Evolutionary conservation across 805 yeast genomes (phyloP).

Genomic region (Kazachstania bromeliacearum): DNA sequence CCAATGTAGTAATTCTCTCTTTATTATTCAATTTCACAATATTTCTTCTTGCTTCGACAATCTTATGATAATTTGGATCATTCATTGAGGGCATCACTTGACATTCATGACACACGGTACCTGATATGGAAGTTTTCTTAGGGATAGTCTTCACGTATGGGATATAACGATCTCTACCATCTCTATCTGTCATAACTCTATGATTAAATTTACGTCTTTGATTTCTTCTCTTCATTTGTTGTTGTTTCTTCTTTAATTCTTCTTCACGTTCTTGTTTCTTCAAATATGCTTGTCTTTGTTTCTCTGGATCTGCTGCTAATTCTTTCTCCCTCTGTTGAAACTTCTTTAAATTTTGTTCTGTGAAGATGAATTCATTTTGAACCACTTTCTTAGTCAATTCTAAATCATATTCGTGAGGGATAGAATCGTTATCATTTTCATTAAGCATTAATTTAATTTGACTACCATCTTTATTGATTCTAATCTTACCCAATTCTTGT

Average conservation of each 20-base stretch:
- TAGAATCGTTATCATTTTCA: conserved; percentile 38
- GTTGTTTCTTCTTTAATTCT: conserved; percentile 31
- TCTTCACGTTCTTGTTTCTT: conserved; percentile 29
- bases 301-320: conserved; percentile 30
- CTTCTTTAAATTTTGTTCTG: conserved; percentile 69
- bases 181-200: conserved; percentile 32
- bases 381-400: conserved; percentile 70
- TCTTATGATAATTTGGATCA: conserved; percentile 61
- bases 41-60: conserved; percentile 48
- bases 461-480: conserved; percentile 49
- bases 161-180: conserved; percentile 41
- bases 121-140: conserved; percentile 73
- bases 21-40: conserved; percentile 40
- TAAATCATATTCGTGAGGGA: conserved; percentile 82
- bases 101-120: conserved; percentile 89
- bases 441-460: conserved; percentile 50
- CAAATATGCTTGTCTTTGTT: conserved; percentile 29
- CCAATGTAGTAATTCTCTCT: conserved; percentile 57
- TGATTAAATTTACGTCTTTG: conserved; percentile 26
- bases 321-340: conserved; percentile 34
- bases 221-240: conserved; percentile 32
- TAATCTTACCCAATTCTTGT: conserved; percentile 69
- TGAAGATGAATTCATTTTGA: conserved; percentile 76
- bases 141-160: conserved; percentile 86
- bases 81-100: conserved; percentile 69